Base-by-base conservation (phyloP, 78 protist species). In the Capsaspora owczarzaki region DNA sequence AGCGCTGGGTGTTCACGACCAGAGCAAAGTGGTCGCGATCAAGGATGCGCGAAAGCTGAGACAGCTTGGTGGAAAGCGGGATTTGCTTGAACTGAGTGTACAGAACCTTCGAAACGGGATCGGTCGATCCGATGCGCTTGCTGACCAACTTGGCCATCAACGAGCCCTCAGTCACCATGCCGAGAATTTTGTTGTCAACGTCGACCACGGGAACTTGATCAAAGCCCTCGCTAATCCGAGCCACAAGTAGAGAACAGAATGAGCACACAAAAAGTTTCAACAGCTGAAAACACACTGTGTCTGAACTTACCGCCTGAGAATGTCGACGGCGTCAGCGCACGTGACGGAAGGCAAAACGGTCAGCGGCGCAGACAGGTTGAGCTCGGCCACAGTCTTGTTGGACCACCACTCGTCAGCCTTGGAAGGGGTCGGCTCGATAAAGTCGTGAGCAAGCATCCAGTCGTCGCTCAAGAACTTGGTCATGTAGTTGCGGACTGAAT, bases 401-500 rank as follows among this genome's bases (percentile, higher is more conserved):
- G 40, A 0, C 40, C 51, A 85, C 80, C 74, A 31, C 51, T 19
- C 76, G 25, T 16, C 83, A n/a, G 12, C 27, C 40, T 8, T 61
- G 0, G 42, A 25, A 2, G 0, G 19, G n/a, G 35, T 35, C 43
- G 51, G 40, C 76, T 82, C 90, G 33, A 86, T 69, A 61, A 93
- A 83, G 53, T 92, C 93, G 37, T 86, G 81, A 46, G 79, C 94
- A 22, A 42, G 63, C 91, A 89, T 88, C 97, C 97, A 94, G 63
- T 86, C 92, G 84, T 89, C 94, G 69, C 78, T 86, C 47, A 90
- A 74, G 75, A 89, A 90, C 91, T 94, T 94, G 74, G 95, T 76
- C 93, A 94, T 86, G 91, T 94, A 94, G 90, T 94, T 94, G 75
- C 97, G 88, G 44, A 92, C 60, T 12, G 90, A 82, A 77, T 94